Percentiles rank a stretch among this genome's conserved stretches.
phyloP scores from a whole-genome alignment of 352 stramenopile genomes.

The Phytophthora cactorum region DNA sequence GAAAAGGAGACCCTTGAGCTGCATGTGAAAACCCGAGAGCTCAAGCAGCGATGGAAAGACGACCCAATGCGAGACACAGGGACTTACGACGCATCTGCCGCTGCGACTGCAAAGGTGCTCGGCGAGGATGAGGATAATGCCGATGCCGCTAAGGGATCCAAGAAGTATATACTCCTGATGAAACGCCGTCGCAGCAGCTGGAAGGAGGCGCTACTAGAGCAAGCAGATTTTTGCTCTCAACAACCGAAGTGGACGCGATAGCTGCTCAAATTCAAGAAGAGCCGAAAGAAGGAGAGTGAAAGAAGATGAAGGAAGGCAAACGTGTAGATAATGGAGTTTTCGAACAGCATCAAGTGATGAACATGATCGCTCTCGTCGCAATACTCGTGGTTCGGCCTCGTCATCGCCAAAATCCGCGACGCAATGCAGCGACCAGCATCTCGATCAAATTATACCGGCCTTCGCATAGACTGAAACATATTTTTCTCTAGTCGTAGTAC shows the following conservation, averaged over 20 bases:
- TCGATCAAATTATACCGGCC: too few species aligned
- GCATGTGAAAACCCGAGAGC: conserved; percentile 60
- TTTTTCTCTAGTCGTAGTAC: too few species aligned
- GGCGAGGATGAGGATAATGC: conserved; percentile 5
- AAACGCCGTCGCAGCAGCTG: background rate
- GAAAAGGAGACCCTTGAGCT: conserved; percentile 77
- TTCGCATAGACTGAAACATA: too few species aligned
- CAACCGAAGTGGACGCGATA: conserved; percentile 30
- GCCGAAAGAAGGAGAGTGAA: conserved; percentile 43
- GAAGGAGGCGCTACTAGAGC: conserved; percentile 3
- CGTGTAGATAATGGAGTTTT: too few species aligned
- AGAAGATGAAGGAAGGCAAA: background rate
- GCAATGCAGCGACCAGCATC: too few species aligned
- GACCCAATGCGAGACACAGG: conserved; percentile 20
- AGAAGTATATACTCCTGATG: conserved; percentile 5
- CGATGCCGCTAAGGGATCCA: conserved; percentile 4
- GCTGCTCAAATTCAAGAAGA: conserved; percentile 31
- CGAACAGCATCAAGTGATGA: too few species aligned
- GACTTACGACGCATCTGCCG: conserved; percentile 34
- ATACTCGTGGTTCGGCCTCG: too few species aligned
- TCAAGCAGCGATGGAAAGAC: conserved; percentile 59
- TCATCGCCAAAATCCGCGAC: too few species aligned
- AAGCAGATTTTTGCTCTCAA: conserved; percentile 51
- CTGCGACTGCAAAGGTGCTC: conserved; percentile 36
- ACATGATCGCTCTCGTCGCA: too few species aligned